phyloP scores from a whole-genome alignment of 176 grass and related monocot genomes.

The Echinochloa phyllopogon region DNA sequence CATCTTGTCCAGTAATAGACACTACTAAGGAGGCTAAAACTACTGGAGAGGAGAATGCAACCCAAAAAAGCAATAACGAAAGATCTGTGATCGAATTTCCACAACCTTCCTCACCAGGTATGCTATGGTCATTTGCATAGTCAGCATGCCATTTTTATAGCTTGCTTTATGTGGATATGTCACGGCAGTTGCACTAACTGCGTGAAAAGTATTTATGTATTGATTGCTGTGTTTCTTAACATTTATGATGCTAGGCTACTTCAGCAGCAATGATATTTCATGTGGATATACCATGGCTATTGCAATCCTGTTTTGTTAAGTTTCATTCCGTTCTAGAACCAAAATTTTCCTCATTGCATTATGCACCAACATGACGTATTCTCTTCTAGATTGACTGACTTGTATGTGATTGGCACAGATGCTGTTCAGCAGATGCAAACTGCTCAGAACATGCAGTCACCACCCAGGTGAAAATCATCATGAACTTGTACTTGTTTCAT shows the following conservation, averaged over 20 bases:
- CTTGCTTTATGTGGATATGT: slow-evolving; percentile 38
- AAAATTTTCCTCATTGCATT: slow-evolving; percentile 20
- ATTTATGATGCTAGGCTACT: background rate
- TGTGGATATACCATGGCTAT: background rate
- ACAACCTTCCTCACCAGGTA: slow-evolving; percentile 42
- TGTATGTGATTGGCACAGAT: slow-evolving; percentile 41
- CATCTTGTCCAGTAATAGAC: slow-evolving; percentile 50
- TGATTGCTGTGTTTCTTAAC: background rate
- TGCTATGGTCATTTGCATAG: slow-evolving; percentile 32
- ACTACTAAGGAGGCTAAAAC: slow-evolving; percentile 48
- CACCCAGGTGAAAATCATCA: slow-evolving; percentile 49
- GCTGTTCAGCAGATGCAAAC: slow-evolving; percentile 38
- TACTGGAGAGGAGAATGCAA: slow-evolving; percentile 35
- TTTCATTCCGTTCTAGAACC: slow-evolving; percentile 13
- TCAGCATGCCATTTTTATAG: slow-evolving; percentile 21
- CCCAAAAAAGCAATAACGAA: slow-evolving; percentile 23
- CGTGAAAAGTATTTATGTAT: slow-evolving; percentile 25
- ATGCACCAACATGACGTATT: slow-evolving; percentile 29
- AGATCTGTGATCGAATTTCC: slow-evolving; percentile 36
- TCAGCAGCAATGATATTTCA: background rate
- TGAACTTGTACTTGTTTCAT: slow-evolving; percentile 23
- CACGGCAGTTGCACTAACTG: slow-evolving; percentile 6
- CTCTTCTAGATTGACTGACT: slow-evolving; percentile 9
- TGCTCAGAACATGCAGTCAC: slow-evolving; percentile 31
- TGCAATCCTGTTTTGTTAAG: slow-evolving; percentile 12